A percentile compares a stretch with the other conserved stretches of the same genome.
Evolutionary conservation across 805 yeast genomes (phyloP).

Genomic region (Nakazawaea ambrosiae): DNA sequence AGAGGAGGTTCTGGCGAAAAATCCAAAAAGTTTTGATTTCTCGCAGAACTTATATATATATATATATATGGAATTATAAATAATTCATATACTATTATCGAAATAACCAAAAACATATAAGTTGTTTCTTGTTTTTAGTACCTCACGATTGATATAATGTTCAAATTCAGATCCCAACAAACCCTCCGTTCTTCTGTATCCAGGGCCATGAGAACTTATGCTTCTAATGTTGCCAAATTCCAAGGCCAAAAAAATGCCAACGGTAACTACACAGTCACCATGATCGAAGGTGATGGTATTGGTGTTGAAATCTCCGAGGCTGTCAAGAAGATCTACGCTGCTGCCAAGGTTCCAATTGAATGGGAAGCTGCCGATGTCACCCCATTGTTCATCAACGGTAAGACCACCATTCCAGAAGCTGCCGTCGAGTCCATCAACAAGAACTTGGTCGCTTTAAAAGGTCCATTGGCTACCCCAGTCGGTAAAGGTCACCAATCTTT

Average conservation of each 20-base stretch:
- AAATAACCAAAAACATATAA: not conserved
- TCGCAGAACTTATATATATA: too few species aligned
- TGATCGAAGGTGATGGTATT: constrained; percentile 98
- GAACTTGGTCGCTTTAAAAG: constrained; percentile 93
- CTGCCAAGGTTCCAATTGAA: constrained; percentile 92
- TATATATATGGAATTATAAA: too few species aligned
- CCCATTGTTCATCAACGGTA: constrained; percentile 85
- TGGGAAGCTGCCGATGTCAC: constrained; percentile 98
- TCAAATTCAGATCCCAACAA: constrained; percentile 7
- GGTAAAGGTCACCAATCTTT: constrained; percentile 98
- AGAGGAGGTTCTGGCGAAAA: too few species aligned
- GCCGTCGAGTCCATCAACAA: constrained; percentile 91
- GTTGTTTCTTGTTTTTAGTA: not conserved
- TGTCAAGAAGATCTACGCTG: constrained; percentile 86
- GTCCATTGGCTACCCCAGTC: constrained; percentile 97
- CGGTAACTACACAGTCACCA: constrained; percentile 88
- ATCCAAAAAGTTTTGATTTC: too few species aligned
- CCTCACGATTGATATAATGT: constrained; percentile 2
- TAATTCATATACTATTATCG: too few species aligned
- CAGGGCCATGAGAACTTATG: constrained; percentile 24
- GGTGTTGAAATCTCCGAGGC: constrained; percentile 94
- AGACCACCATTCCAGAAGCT: constrained; percentile 85
- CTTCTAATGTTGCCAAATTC: constrained; percentile 55
- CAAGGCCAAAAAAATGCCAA: constrained; percentile 58
- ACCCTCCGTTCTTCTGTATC: constrained; percentile 9